phyloP scores from a whole-genome alignment of 2,329 filamentous ascomycete genomes.

The Kalmusia sp. region DNA sequence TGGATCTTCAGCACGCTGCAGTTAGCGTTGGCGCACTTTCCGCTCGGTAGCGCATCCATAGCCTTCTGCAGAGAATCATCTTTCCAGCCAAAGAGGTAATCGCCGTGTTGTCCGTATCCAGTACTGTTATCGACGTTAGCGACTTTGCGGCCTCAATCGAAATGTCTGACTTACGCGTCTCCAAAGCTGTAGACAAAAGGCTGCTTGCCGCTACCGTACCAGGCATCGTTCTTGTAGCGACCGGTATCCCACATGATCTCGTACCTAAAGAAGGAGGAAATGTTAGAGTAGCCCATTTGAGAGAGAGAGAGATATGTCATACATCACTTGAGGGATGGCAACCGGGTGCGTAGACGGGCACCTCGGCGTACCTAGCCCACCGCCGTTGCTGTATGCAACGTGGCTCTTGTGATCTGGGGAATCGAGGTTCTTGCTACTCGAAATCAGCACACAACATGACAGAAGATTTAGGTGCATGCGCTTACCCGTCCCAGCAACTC shows the following conservation, averaged over 20 bases:
- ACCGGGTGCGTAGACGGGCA: slow-evolving; percentile 52
- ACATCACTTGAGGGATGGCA: slow-evolving; percentile 52
- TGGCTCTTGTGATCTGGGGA: slow-evolving; percentile 66
- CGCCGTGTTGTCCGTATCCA: slow-evolving; percentile 56
- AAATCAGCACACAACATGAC: too few species aligned
- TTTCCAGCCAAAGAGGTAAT: slow-evolving; percentile 61
- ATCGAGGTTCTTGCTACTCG: slow-evolving; percentile 57
- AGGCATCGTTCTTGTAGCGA: slow-evolving; percentile 15
- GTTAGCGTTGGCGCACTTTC: slow-evolving; percentile 38
- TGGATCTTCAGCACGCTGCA: slow-evolving; percentile 40
- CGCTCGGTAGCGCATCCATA: slow-evolving; percentile 23
- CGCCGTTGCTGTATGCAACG: slow-evolving; percentile 59
- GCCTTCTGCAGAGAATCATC: slow-evolving; percentile 34
- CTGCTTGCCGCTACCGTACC: slow-evolving; percentile 19
- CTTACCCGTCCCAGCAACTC: slow-evolving; percentile 76
- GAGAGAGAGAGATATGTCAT: slow-evolving; percentile 7
- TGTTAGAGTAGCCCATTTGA: not conserved
- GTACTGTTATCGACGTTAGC: slow-evolving; percentile 21
- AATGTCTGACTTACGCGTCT: slow-evolving; percentile 40
- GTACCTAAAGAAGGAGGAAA: slow-evolving; percentile 17
- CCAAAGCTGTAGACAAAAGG: slow-evolving; percentile 20
- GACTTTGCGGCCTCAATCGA: too few species aligned
- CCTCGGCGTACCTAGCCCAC: slow-evolving; percentile 53
- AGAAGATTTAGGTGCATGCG: too few species aligned
- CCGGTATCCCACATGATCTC: slow-evolving; percentile 21